phyloP scores from a whole-genome alignment of 345 rosid genomes.

The Citrus mangshanensis region DNA sequence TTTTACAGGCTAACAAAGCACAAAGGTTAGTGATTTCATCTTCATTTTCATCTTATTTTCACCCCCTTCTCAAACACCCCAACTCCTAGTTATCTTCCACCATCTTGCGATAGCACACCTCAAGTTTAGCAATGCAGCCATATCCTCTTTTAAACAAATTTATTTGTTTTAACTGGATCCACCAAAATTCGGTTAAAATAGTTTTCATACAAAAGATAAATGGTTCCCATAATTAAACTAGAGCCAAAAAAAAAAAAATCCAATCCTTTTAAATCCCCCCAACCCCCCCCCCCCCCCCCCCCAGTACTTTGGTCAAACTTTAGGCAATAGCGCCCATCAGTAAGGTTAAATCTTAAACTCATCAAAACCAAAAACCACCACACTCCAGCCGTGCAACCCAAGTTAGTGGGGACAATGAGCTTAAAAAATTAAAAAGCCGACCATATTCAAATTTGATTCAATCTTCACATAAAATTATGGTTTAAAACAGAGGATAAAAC shows the following conservation, averaged over 20 bases:
- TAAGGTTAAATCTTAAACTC: not conserved
- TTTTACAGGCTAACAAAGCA: too few relatives aligned
- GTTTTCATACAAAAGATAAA: too few relatives aligned
- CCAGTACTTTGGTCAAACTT: not conserved
- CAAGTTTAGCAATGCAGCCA: too few relatives aligned
- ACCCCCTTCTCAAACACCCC: too few relatives aligned
- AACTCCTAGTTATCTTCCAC: too few relatives aligned
- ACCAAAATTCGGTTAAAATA: not conserved
- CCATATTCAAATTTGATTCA: not conserved
- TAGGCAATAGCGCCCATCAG: not conserved
- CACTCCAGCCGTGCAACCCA: not conserved
- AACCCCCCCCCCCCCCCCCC: not conserved
- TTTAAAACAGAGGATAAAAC: slow-evolving; percentile 1
- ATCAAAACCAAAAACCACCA: not conserved
- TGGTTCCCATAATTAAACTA: not conserved
- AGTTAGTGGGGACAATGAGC: not conserved
- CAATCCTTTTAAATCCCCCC: not conserved
- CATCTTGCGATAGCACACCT: too few relatives aligned
- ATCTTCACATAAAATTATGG: not conserved
- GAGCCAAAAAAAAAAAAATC: not conserved
- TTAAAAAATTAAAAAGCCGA: not conserved
- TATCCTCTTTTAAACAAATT: too few relatives aligned
- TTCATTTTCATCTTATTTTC: too few relatives aligned
- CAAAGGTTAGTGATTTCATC: too few relatives aligned
- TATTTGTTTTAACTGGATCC: not conserved